Base-by-base conservation (phyloP, 73 alveolate species). In the Symbiodinium natans region DNA sequence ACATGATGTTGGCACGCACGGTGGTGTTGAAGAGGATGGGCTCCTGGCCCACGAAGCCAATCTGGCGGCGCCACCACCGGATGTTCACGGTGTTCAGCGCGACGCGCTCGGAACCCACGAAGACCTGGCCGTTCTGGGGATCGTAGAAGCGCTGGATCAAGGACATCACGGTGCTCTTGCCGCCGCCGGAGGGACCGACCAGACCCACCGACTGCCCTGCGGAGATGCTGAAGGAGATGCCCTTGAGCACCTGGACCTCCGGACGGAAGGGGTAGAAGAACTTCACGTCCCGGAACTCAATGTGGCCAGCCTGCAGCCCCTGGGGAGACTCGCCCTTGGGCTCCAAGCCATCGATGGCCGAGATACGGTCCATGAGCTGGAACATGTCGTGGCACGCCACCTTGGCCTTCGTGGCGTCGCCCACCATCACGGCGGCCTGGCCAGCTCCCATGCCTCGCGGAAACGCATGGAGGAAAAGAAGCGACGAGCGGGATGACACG, bases 21-120 rank as follows among this genome's bases (percentile, higher is more conserved):
- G 99, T 92, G 93, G 97, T 99, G 94, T 99, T 99, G 92, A 99
- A 99, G 89, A 99, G 92, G 85, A 95, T 77, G 41, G 99, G 99
- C 84, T 99, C 99, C 92, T 99, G 99, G 11, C 99, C 99, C 23
- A 99, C 99, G 31, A 48, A 96, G 41, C 99, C 99, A 46, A 99
- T 68, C 96, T 71, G 98, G 27, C 42, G 34, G 82, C 98, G 98
- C 98, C 98, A 92, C 98, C 98, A 92, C 6, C 98, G 98, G 80
- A 92, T 92, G 82, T 92, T 92, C 39, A 92, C 40, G 56, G 80
- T 11, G 27, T n/a, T 19, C 82, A 92, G 83, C n/a, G 98, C 52
- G 41, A 46, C 39, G 36, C 82, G 98, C 41, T 41, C 39, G 29
- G 88, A 10, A 4, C 98, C 98, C 31, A 92, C 71, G 82, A 59